Conservation (phyloP, 371 early-diverging fungal species). For the Caulochytrium protostelioides region DNA sequence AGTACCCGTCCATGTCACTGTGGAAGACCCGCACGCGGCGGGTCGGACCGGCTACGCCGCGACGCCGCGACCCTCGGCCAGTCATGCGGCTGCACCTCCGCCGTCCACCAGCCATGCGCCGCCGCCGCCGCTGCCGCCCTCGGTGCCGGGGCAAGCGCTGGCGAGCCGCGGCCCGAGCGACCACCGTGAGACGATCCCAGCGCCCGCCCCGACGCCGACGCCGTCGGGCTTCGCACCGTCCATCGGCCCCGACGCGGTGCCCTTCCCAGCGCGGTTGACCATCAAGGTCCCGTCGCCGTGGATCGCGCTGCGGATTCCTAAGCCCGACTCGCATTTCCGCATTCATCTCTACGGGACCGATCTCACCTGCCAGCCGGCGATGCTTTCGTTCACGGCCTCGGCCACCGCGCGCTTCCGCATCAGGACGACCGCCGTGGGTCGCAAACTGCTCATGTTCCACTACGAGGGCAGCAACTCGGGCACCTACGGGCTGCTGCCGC, state of each 20-base stretch:
- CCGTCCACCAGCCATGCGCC: slow-evolving; percentile 27
- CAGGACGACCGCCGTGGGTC: slow-evolving; percentile 35
- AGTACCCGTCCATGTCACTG: too few species aligned
- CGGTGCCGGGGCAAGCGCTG: slow-evolving; percentile 26
- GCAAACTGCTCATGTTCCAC: slow-evolving; percentile 37
- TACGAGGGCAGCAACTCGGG: slow-evolving; percentile 31
- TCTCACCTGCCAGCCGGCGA: slow-evolving; percentile 30
- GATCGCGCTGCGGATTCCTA: slow-evolving; percentile 37
- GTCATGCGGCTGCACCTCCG: too few species aligned
- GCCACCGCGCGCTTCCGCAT: slow-evolving; percentile 35
- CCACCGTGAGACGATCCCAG: slow-evolving; percentile 33
- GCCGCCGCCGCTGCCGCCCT: slow-evolving; percentile 31
- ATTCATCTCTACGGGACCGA: slow-evolving; percentile 39
- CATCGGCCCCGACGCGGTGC: slow-evolving; percentile 10
- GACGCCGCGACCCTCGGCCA: too few species aligned
- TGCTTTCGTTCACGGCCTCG: slow-evolving; percentile 32
- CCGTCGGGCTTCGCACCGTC: slow-evolving; percentile 3
- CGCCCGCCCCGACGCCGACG: slow-evolving; percentile 19
- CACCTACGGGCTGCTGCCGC: slow-evolving; percentile 32
- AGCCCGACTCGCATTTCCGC: slow-evolving; percentile 33
- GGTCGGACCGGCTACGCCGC: too few species aligned
- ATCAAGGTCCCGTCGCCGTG: slow-evolving; percentile 31
- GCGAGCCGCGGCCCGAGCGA: slow-evolving; percentile 25
- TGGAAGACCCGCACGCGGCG: too few species aligned
- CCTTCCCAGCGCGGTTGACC: slow-evolving; percentile 37